A percentile compares a stretch with the other conserved stretches of the same genome.
Conservation (phyloP, 2,329 filamentous ascomycete genomes). For the Calonectria multiphialidica region DNA sequence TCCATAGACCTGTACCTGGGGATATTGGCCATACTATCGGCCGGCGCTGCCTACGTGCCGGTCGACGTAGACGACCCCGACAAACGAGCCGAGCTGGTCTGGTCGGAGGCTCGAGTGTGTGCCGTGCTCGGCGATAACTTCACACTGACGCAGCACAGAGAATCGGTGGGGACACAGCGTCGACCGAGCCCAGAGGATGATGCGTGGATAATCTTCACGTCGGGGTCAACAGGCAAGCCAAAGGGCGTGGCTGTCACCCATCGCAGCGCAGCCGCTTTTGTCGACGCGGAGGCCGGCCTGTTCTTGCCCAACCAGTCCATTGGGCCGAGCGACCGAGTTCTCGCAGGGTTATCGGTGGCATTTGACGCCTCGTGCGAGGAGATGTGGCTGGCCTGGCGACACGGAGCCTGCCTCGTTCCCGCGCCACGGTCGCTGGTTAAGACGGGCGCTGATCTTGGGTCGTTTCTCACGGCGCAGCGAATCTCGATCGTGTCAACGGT, state of each 20-base stretch:
- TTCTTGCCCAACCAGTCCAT: background rate
- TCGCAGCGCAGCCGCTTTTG: background rate
- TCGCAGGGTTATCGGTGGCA: background rate
- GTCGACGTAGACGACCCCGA: background rate
- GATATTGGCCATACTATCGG: background rate
- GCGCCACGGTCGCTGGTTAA: background rate
- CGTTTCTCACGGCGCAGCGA: background rate
- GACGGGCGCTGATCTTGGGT: background rate
- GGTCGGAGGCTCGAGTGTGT: background rate
- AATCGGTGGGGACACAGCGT: background rate
- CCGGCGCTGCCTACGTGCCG: background rate
- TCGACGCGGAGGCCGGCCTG: background rate
- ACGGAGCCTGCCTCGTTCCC: background rate
- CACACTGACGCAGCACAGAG: background rate
- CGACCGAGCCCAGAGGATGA: background rate
- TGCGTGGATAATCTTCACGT: background rate
- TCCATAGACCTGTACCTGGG: background rate
- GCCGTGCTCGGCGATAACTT: background rate
- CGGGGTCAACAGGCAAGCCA: background rate
- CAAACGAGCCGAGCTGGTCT: background rate
- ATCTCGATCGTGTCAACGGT: background rate
- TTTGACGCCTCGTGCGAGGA: background rate
- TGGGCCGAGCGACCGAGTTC: background rate
- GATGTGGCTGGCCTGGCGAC: background rate
- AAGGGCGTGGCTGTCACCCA: background rate